Evolutionary conservation across 1,139 yeast species (phyloP).

Genomic region (Blastobotrys buckinghamii): DNA sequence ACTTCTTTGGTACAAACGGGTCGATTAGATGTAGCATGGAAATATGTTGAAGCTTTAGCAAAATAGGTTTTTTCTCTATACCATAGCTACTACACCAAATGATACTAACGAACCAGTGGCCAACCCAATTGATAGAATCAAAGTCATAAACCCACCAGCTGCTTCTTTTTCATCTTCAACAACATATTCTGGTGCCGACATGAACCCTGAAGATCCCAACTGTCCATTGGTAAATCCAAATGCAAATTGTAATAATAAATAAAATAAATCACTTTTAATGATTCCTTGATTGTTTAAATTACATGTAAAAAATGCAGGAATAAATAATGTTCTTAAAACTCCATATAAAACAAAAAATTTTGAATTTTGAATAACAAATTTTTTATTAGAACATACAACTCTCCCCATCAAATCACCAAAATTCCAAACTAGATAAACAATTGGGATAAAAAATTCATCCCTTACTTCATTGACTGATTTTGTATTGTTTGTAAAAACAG

Average conservation of each 20-base stretch:
- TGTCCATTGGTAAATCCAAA: conserved; percentile 92
- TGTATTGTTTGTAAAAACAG: conserved; percentile 79
- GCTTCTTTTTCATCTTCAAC: conserved; percentile 73
- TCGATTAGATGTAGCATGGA: conserved; percentile 18
- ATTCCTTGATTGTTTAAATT: conserved; percentile 45
- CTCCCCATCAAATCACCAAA: conserved; percentile 81
- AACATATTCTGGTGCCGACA: conserved; percentile 60
- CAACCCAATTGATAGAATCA: conserved; percentile 68
- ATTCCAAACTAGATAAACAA: conserved; percentile 82
- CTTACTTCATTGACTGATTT: conserved; percentile 48
- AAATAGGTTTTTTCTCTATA: no score
- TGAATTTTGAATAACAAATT: conserved; percentile 15
- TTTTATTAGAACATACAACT: conserved; percentile 49
- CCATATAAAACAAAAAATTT: conserved; percentile 20
- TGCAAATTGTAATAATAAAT: conserved; percentile 59
- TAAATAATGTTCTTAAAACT: conserved; percentile 47
- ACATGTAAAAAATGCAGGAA: conserved; percentile 42
- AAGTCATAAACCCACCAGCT: conserved; percentile 87
- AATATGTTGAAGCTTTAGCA: conserved; percentile 18
- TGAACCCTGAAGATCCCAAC: conserved; percentile 70
- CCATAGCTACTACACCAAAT: conserved; percentile 49
- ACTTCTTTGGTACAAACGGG: conserved; percentile 14
- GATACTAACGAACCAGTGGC: conserved; percentile 73
- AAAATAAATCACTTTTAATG: conserved; percentile 58
- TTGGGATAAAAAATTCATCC: conserved; percentile 56